Base-by-base conservation (phyloP, 306 rosid species). In the Senna tora region DNA sequence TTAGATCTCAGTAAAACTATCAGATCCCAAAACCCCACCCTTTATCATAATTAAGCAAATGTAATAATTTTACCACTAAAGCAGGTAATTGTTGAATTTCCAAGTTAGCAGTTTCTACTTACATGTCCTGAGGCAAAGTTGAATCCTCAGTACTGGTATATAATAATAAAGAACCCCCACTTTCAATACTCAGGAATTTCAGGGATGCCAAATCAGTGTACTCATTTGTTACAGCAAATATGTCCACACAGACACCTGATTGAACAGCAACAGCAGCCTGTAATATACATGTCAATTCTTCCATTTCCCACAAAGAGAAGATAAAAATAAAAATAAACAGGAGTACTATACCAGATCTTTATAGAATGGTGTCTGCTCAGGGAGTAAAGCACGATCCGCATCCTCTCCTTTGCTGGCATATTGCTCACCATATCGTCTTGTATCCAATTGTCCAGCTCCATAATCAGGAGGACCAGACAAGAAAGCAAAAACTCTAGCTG, bases 381-480 rank as follows among this genome's bases (percentile, higher is more conserved):
- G 98, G 72, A 94, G 98, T 74, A 94, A 83, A 76, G 97, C 97
- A 57, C 89, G 92, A 64, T 94, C 98, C 0, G 98, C 97, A 83
- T 94, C 98, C 87, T 91, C 96, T 78, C 98, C 86, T 83, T 89
- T 91, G 87, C 97, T 94, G 46, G 98, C 98, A 86, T 94, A 94
- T 77, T 94, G 98, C 77, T 91, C 97, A 59, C 98, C 97, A 64
- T 94, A 94, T 36, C 97, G 83, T 62, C 96, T 89, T 7, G 98
- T 91, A 79, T 94, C 98, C 83, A 94, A 84, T 61, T 86, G 92
- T 65, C 98, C 98, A 69, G 97, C 87, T 73, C 97, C 98, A 87
- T 83, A 91, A 81, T 94, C 98, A 71, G 97, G 97, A 78, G 97
- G 95, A 41, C 97, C 98, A 36, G 97, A 87, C 50, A 94, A 82